phyloP scores from a whole-genome alignment of 345 rosid species.

The Hypericum androsaemum region DNA sequence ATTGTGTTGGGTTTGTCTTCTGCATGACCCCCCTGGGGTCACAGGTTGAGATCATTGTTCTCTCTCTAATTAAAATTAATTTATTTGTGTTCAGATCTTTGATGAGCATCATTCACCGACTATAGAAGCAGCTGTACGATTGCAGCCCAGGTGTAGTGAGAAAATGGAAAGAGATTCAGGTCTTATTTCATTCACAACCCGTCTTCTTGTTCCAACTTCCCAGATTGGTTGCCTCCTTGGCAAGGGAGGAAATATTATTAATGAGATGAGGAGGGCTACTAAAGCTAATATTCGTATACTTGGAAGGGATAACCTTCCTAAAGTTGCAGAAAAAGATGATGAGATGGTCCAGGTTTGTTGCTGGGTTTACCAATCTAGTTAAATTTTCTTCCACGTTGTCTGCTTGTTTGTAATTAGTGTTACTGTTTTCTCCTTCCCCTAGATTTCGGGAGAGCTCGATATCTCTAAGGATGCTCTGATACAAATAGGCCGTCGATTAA shows the following conservation, averaged over 20 bases:
- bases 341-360: conserved; percentile 89
- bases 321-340: conserved; percentile 78
- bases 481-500: conserved; percentile 65
- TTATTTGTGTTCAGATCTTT: conserved; percentile 37
- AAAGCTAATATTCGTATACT: conserved; percentile 90
- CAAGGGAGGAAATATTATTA: conserved; percentile 79
- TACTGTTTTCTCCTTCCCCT: conserved; percentile 14
- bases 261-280: conserved; percentile 81
- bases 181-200: conserved; percentile 74
- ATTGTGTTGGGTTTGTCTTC: neutral
- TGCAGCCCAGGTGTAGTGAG: conserved; percentile 93
- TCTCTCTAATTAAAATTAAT: conserved; percentile 4
- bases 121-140: conserved; percentile 76
- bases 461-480: conserved; percentile 91
- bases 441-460: conserved; percentile 95
- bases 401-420: neutral
- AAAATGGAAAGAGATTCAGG: conserved; percentile 94
- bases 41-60: no score
- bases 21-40: no score
- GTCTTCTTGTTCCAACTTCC: conserved; percentile 83
- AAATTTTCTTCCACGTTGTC: neutral
- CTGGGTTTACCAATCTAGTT: neutral
- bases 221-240: conserved; percentile 96
- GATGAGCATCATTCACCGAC: conserved; percentile 82
- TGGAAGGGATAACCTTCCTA: conserved; percentile 80